A percentile compares a stretch with the other conserved stretches of the same genome.
phyloP scores from a whole-genome alignment of 192 early-diverging fungal genomes.

The Coemansia sp. region DNA sequence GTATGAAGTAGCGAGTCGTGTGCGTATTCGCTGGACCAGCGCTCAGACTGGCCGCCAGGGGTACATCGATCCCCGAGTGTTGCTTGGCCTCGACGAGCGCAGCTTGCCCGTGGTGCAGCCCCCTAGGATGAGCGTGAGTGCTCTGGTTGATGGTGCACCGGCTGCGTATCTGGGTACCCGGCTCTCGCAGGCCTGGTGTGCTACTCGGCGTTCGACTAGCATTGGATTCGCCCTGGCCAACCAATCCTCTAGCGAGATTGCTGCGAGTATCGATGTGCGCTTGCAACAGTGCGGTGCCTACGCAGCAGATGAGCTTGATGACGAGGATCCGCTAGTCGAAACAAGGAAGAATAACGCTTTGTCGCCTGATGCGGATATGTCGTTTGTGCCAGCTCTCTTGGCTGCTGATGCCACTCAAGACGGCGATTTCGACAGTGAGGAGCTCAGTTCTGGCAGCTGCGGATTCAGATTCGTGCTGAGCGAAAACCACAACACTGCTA shows the following conservation, averaged over 20 bases:
- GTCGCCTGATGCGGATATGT: background rate
- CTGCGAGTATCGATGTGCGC: background rate
- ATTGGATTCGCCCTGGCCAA: slow-evolving; percentile 22
- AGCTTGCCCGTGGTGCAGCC: slow-evolving; percentile 18
- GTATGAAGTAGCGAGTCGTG: slow-evolving; percentile 28
- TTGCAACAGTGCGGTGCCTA: background rate
- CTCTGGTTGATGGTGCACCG: slow-evolving; percentile 7
- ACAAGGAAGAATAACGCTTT: background rate
- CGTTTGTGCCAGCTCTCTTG: background rate
- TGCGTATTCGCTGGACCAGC: slow-evolving; percentile 37
- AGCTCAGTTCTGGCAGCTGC: background rate
- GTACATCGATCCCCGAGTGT: slow-evolving; percentile 30
- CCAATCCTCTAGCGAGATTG: slow-evolving; percentile 1
- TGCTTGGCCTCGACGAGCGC: slow-evolving; percentile 10
- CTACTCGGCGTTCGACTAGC: background rate
- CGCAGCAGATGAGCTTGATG: background rate
- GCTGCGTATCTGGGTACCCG: slow-evolving; percentile 8
- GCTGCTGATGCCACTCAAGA: background rate
- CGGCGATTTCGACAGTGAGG: background rate
- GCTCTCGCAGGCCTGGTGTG: slow-evolving; percentile 16
- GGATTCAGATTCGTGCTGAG: slow-evolving; percentile 1
- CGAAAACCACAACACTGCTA: background rate
- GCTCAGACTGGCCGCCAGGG: slow-evolving; percentile 24
- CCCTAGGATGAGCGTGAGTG: slow-evolving; percentile 1
- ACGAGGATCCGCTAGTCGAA: background rate